Conservation (phyloP, 805 yeast species). For the Wickerhamiella kurtzmanii region DNA sequence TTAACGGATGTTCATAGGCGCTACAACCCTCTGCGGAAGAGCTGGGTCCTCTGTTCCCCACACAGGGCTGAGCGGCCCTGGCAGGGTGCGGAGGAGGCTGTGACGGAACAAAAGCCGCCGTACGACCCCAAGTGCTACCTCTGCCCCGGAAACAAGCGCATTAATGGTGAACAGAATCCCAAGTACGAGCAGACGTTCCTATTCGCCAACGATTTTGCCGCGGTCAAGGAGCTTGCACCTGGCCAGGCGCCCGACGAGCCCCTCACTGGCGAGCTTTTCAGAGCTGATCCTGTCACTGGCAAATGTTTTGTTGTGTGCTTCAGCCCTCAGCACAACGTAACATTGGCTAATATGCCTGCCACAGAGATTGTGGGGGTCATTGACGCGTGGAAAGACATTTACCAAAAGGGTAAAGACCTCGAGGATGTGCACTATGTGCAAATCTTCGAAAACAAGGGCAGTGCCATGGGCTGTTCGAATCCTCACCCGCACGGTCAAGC, state of each 20-base stretch:
- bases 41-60: conserved; percentile 63
- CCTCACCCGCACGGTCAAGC: conserved; percentile 79
- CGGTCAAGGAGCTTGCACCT: conserved; percentile 33
- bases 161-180: conserved; percentile 48
- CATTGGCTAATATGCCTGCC: conserved; percentile 46
- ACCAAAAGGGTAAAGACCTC: conserved; percentile 29
- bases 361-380: conserved; percentile 37
- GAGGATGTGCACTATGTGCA: conserved; percentile 43
- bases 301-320: conserved; percentile 61
- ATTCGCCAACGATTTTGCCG: conserved; percentile 58
- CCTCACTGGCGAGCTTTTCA: conserved; percentile 33
- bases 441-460: conserved; percentile 65
- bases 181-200: conserved; percentile 43
- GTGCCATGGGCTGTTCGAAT: conserved; percentile 72
- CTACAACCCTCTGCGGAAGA: conserved; percentile 51
- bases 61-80: conserved; percentile 69
- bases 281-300: conserved; percentile 48
- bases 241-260: conserved; percentile 12
- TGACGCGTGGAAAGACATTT: conserved; percentile 46
- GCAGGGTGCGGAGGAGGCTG: conserved; percentile 59
- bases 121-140: conserved; percentile 57
- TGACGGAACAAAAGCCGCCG: conserved; percentile 32
- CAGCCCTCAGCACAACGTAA: conserved; percentile 53
- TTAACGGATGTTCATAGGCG: conserved; percentile 37
- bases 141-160: conserved; percentile 59